Conservation (phyloP, 306 rosid species). For the Echinosophora koreensis region DNA sequence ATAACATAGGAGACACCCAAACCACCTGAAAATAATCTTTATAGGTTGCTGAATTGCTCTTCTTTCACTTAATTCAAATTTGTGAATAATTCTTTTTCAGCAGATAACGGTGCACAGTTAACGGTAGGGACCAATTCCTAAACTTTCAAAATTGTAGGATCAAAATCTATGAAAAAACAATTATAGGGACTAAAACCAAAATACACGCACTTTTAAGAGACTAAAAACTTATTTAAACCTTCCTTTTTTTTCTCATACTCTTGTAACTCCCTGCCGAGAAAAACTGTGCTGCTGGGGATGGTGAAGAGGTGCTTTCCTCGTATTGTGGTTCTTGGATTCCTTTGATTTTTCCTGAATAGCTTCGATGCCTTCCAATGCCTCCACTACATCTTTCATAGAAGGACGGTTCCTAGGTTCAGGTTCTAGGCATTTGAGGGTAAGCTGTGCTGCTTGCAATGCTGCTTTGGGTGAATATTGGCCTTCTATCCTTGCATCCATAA, state of each 20-base stretch:
- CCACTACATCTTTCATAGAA: conserved; percentile 81
- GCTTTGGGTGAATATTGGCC: conserved; percentile 82
- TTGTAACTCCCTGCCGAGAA: conserved; percentile 37
- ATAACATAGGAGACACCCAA: too few relatives aligned
- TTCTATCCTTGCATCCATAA: conserved; percentile 72
- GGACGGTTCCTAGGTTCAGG: conserved; percentile 77
- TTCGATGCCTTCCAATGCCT: conserved; percentile 63
- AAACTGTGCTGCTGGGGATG: conserved; percentile 10
- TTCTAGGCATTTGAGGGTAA: conserved; percentile 68
- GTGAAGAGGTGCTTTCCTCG: conserved; percentile 2
- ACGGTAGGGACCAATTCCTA: too few relatives aligned
- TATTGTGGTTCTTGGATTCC: conserved; percentile 37
- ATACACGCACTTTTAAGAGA: too few relatives aligned
- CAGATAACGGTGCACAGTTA: too few relatives aligned
- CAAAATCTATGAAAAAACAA: too few relatives aligned
- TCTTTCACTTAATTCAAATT: too few relatives aligned
- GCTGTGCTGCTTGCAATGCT: conserved; percentile 59
- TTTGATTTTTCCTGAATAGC: conserved; percentile 56
- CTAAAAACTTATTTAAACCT: too few relatives aligned
- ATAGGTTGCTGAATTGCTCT: too few relatives aligned
- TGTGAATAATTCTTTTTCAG: too few relatives aligned
- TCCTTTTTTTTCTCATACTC: conserved; percentile 22
- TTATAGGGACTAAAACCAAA: too few relatives aligned
- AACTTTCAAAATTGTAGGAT: too few relatives aligned
- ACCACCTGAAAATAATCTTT: too few relatives aligned